phyloP scores from a whole-genome alignment of 2,329 filamentous ascomycete genomes.

The Talaromyces verruculosus region DNA sequence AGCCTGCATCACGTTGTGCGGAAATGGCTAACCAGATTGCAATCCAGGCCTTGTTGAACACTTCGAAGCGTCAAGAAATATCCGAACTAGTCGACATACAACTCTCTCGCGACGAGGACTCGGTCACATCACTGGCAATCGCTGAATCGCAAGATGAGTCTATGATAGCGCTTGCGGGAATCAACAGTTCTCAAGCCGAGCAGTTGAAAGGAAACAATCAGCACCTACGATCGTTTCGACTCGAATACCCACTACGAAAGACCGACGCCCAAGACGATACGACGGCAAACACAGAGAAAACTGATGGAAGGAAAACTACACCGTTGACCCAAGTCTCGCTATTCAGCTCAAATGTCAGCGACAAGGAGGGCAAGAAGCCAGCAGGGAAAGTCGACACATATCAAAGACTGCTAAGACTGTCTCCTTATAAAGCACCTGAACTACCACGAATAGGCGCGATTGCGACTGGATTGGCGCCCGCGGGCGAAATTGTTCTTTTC shows the following conservation, averaged over 20 bases:
- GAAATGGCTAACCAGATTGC: neutral
- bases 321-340: conserved; percentile 53
- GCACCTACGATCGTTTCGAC: conserved; percentile 75
- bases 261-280: conserved; percentile 26
- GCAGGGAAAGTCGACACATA: conserved; percentile 55
- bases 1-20: neutral
- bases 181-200: conserved; percentile 76
- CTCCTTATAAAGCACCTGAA: conserved; percentile 54
- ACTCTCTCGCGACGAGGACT: conserved; percentile 82
- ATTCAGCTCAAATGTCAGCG: conserved; percentile 44
- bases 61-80: conserved; percentile 63
- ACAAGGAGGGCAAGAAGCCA: conserved; percentile 31
- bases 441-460: conserved; percentile 70
- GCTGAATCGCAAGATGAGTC: conserved; percentile 58
- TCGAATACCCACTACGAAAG: conserved; percentile 55
- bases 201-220: conserved; percentile 75
- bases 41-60: conserved; percentile 67
- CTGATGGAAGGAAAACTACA: conserved; percentile 36
- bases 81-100: conserved; percentile 70
- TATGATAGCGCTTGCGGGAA: conserved; percentile 67
- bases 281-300: conserved; percentile 28
- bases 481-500: conserved; percentile 79
- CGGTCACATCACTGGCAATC: conserved; percentile 76
- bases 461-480: conserved; percentile 72
- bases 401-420: conserved; percentile 59